These are phyloP conservation scores for Reticulascus tulasneorum DNA, from an alignment of 2,329 filamentous ascomycete species.

Conservation along the genomic window DNA sequence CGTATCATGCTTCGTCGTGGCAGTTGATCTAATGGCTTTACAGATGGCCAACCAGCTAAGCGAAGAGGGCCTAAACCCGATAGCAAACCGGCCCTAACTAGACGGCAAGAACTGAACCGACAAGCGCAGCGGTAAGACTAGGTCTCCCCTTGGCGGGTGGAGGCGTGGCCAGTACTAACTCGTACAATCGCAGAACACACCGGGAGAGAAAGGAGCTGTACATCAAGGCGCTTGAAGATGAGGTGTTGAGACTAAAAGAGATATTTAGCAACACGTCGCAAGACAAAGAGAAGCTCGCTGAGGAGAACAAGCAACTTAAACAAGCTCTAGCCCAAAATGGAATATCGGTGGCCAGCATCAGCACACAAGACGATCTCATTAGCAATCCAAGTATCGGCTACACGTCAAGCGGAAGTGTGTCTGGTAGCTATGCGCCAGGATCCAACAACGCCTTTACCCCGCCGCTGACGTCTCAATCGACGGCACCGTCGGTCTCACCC, in stretches of 20 bases:
- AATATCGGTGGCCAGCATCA: conserved; percentile 30
- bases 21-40: no score
- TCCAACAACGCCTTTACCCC: conserved; percentile 46
- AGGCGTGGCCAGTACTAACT: conserved; percentile 13
- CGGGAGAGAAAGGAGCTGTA: conserved; percentile 95
- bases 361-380: conserved; percentile 35
- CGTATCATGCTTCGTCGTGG: no score
- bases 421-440: conserved; percentile 55
- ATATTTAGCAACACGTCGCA: conserved; percentile 69
- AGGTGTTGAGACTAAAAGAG: conserved; percentile 85
- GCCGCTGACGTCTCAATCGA: conserved; percentile 40
- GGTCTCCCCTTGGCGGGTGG: not conserved
- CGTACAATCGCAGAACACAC: conserved; percentile 68
- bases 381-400: conserved; percentile 45
- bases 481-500: conserved; percentile 34
- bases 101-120: conserved; percentile 88
- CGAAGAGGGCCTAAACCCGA: conserved; percentile 93
- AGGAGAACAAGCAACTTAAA: conserved; percentile 76
- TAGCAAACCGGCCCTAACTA: conserved; percentile 87
- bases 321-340: conserved; percentile 51
- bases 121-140: conserved; percentile 81
- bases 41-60: conserved; percentile 83
- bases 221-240: conserved; percentile 88
- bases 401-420: conserved; percentile 53
- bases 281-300: conserved; percentile 70